Base-by-base conservation (phyloP, 139 green algal species). In the Zygnema cylindricum region DNA sequence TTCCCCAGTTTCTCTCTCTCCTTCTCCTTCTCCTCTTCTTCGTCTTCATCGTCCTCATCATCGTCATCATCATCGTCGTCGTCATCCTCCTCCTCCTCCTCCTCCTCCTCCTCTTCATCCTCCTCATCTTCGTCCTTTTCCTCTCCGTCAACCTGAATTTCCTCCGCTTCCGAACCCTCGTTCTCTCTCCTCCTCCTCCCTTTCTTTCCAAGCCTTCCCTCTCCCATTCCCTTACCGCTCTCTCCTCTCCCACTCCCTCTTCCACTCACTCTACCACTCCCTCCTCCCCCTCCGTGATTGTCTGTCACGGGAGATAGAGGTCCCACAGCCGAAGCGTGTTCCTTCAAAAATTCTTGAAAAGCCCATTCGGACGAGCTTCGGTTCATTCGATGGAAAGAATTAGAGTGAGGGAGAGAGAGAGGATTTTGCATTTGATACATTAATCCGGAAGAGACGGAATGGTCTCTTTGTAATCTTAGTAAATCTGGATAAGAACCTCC, bases 311-410 rank as follows among this genome's bases (percentile, higher is more conserved):
- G n/a, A n/a, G n/a, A n/a, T n/a, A n/a, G n/a, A n/a, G n/a, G n/a
- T 63, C 7, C 16, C 7, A 63, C 49, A 63, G 49, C 49, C 16
- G 49, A 25, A 7, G 71, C 79, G 25, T 88, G 83, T 69, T 88
- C 83, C 1, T 85, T 54, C 23, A 88, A 33, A 43, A 88, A 88
- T 38, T 88, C 57, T 33, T 88, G 83, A 33, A 88, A 88, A 0
- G 83, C 83, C 83, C 83, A 88, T 36, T 88, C 83, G 1, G 83
- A 88, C 21, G 83, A 63, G 83, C 69, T 88, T 32, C 83, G 83
- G 32, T 88, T 85, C 83, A 88, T 88, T 30, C 69, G 57, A 35
- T 84, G 57, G 69, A 57, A 49, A 16, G 69, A 84, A 0, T 25
- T 39, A 25, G 57, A 83, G 76, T 49, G 33, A 7, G 83, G 69